Conservation (phyloP, 371 early-diverging fungal species). For the Blastocladiella emersonii region DNA sequence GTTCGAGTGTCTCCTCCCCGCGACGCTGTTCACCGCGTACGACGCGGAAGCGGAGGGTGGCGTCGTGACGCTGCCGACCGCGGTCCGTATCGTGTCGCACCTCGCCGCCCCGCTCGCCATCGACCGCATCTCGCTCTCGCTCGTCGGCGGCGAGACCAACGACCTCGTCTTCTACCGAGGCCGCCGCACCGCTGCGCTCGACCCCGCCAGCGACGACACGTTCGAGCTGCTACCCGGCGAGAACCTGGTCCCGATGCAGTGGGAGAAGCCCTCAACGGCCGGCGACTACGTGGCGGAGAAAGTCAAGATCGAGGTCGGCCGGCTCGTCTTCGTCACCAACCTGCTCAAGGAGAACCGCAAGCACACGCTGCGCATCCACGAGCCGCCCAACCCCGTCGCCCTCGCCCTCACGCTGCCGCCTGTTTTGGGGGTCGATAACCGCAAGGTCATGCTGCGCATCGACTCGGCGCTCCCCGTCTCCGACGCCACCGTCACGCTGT, state of each 20-base stretch:
- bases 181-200: neutral
- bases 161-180: neutral
- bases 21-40: neutral
- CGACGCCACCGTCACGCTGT: neutral
- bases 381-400: neutral
- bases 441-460: neutral
- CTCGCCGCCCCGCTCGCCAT: slow-evolving; percentile 29
- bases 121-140: slow-evolving; percentile 44
- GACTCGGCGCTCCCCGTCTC: neutral
- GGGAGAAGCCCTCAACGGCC: slow-evolving; percentile 35
- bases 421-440: neutral
- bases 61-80: neutral
- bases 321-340: slow-evolving; percentile 39
- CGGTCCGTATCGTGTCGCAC: neutral
- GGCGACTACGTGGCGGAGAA: slow-evolving; percentile 49
- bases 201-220: neutral
- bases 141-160: slow-evolving; percentile 43
- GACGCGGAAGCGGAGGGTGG: neutral
- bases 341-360: slow-evolving; percentile 47
- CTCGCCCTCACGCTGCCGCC: neutral
- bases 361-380: slow-evolving; percentile 35
- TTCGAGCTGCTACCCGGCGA: neutral
- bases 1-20: slow-evolving; percentile 8
- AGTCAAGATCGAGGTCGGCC: slow-evolving; percentile 40
- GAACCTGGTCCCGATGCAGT: neutral